Evolutionary conservation across 768 basidiomycete species (phyloP).

Genomic region (Dioszegia aurantiaca): DNA sequence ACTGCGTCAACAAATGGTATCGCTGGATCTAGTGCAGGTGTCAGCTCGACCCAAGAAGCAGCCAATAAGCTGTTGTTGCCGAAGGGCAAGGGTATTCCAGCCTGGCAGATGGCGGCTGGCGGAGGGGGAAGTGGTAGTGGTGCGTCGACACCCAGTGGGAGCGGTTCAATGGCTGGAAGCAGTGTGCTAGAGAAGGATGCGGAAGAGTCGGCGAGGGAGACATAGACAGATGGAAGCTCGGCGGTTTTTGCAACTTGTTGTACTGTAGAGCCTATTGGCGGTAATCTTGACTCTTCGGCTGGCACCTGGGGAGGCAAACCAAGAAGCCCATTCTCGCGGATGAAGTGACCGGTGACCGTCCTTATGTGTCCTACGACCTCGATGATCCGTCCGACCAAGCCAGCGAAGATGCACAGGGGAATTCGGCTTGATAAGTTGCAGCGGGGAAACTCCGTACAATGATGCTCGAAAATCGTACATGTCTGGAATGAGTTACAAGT

Average conservation of each 20-base stretch:
- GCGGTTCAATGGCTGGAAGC: conserved; percentile 13
- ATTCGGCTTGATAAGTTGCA: no score
- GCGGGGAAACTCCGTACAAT: no score
- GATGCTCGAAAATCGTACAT: no score
- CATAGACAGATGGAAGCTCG: not conserved
- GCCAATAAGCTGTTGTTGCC: conserved; percentile 44
- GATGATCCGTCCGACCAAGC: no score
- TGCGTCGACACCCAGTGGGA: conserved; percentile 17
- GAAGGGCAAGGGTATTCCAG: conserved; percentile 61
- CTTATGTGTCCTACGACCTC: no score
- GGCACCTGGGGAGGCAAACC: no score
- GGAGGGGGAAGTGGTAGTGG: conserved; percentile 5
- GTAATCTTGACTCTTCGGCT: no score
- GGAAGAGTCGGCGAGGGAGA: conserved; percentile 8
- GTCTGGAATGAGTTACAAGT: not conserved
- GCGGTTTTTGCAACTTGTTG: not conserved
- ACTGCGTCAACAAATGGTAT: not conserved
- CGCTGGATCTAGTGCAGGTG: conserved; percentile 1
- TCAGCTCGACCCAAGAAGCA: conserved; percentile 34
- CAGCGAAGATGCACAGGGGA: no score
- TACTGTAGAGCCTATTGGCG: no score
- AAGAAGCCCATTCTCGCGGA: no score
- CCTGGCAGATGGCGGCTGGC: conserved; percentile 71
- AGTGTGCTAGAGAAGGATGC: conserved; percentile 17
- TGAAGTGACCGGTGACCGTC: no score